These are phyloP conservation scores for Penicillium paneum DNA, from an alignment of 2,329 filamentous ascomycete genomes.

Conservation along the genomic window DNA sequence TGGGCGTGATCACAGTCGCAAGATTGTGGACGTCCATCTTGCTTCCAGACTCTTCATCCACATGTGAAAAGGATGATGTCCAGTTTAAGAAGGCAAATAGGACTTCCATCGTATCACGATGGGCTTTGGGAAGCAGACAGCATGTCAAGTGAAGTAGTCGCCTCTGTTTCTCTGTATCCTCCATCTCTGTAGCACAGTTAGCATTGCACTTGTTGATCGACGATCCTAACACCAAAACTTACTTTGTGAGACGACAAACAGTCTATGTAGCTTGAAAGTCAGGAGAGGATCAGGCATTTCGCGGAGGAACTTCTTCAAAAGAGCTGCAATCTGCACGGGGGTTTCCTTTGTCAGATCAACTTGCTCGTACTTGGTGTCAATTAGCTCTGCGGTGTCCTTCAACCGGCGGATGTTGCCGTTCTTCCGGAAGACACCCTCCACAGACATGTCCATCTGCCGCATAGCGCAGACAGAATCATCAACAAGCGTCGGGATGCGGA, in stretches of 20 bases:
- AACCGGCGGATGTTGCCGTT: conserved; percentile 97
- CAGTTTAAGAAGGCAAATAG: conserved; percentile 95
- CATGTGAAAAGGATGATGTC: conserved; percentile 94
- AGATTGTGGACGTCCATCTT: conserved; percentile 99
- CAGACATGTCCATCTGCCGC: conserved; percentile 98
- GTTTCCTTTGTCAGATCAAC: conserved; percentile 85
- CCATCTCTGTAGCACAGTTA: conserved; percentile 56
- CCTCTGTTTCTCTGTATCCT: conserved; percentile 75
- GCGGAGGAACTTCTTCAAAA: conserved; percentile 91
- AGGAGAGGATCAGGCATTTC: conserved; percentile 92
- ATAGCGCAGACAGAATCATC: conserved; percentile 92
- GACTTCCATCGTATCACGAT: conserved; percentile 92
- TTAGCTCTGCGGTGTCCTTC: conserved; percentile 77
- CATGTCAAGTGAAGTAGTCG: conserved; percentile 86
- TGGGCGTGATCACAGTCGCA: conserved; percentile 94
- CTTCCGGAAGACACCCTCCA: conserved; percentile 98
- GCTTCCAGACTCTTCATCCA: conserved; percentile 93
- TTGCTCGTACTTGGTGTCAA: conserved; percentile 80
- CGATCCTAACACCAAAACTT: conserved; percentile 32
- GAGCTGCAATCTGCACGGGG: conserved; percentile 87
- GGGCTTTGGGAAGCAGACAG: conserved; percentile 85
- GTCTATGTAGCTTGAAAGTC: conserved; percentile 87
- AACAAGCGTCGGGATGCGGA: conserved; percentile 90
- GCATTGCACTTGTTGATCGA: conserved; percentile 7
- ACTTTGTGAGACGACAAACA: conserved; percentile 88